Evolutionary conservation across 1,284 basidiomycete species (phyloP).

Genomic region (Apiotrichum montevideense): DNA sequence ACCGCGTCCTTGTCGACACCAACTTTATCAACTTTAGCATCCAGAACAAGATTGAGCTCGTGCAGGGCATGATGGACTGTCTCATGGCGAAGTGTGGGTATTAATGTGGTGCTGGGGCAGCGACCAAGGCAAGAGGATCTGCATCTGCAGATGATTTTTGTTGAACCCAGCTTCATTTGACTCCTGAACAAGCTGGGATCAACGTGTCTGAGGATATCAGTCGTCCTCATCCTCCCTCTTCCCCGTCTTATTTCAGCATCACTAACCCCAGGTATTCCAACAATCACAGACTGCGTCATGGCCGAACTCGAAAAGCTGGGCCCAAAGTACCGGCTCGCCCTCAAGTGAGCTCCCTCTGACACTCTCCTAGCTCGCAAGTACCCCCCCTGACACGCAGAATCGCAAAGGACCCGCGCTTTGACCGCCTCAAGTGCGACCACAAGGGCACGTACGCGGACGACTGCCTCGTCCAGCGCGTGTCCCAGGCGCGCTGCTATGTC

Average conservation of each 20-base stretch:
- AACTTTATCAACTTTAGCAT: constrained; percentile 99
- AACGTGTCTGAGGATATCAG: not conserved
- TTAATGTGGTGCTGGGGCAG: not conserved
- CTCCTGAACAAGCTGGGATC: too few relatives aligned
- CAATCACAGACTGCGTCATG: constrained; percentile 96
- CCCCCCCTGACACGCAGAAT: constrained; percentile 54
- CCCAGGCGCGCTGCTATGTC: constrained; percentile 91
- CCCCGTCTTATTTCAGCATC: constrained; percentile 3
- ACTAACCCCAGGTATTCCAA: constrained; percentile 73
- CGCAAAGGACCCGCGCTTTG: constrained; percentile 94
- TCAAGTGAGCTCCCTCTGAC: constrained; percentile 56
- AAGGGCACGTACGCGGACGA: constrained; percentile 97
- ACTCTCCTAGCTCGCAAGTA: not conserved
- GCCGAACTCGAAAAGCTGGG: constrained; percentile 97
- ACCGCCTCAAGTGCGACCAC: constrained; percentile 86
- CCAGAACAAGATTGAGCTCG: constrained; percentile 95
- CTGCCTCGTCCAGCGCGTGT: constrained; percentile 91
- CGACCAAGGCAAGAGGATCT: not conserved
- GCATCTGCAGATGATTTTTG: too few relatives aligned
- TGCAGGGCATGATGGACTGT: constrained; percentile 99
- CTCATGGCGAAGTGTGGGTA: constrained; percentile 93
- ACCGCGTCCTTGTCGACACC: constrained; percentile 95
- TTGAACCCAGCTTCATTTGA: too few relatives aligned
- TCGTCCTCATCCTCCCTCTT: not conserved
- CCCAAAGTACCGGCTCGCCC: constrained; percentile 87